These are phyloP conservation scores for Multifurca ochricompacta DNA, from an alignment of 768 basidiomycete genomes.

Conservation along the genomic window DNA sequence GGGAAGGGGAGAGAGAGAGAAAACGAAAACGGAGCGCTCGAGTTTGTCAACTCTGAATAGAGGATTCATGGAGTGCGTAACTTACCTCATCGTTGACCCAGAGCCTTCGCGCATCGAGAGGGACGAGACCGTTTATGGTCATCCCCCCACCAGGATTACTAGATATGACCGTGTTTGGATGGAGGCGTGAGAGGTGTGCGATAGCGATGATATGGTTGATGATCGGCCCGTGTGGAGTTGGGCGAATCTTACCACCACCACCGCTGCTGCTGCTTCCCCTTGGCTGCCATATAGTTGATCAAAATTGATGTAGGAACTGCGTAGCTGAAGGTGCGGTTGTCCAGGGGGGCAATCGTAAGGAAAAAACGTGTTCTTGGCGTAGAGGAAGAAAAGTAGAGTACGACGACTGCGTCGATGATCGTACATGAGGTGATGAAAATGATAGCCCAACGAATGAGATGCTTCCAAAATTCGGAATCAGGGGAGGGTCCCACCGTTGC, in stretches of 20 bases:
- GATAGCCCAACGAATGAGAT: neutral
- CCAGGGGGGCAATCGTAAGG: neutral
- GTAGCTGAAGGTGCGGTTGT: neutral
- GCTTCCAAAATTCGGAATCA: neutral
- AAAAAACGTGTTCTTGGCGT: neutral
- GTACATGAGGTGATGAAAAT: neutral
- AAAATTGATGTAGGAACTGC: slow-evolving; percentile 2
- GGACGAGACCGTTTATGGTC: slow-evolving; percentile 1
- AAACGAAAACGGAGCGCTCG: too few relatives aligned
- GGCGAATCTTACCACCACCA: neutral
- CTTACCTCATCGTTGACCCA: neutral
- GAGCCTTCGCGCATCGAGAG: neutral
- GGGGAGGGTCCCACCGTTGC: neutral
- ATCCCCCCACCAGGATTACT: neutral
- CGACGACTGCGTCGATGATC: neutral
- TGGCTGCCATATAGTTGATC: slow-evolving; percentile 1
- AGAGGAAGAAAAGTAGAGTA: neutral
- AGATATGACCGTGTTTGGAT: neutral
- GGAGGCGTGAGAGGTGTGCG: neutral
- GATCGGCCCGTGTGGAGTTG: slow-evolving; percentile 4
- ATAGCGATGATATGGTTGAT: neutral
- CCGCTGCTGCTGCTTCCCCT: too few relatives aligned
- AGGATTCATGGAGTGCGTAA: too few relatives aligned
- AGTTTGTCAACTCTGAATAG: too few relatives aligned
- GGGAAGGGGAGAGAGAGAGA: neutral